These are phyloP conservation scores for Syncephalastrum racemosum DNA, from an alignment of 371 early-diverging fungal species.

Conservation along the genomic window DNA sequence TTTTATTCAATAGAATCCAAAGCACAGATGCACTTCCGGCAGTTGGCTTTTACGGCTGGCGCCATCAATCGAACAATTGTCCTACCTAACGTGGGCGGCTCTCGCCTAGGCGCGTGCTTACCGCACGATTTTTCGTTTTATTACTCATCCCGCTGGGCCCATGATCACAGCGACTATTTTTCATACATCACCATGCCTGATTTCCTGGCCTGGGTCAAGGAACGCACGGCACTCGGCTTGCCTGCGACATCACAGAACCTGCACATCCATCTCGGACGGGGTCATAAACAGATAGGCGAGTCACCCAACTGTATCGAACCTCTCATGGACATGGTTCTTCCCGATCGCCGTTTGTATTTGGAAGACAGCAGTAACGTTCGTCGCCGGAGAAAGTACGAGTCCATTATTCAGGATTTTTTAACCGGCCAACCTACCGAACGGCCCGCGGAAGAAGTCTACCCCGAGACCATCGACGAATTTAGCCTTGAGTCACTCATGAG, in stretches of 20 bases:
- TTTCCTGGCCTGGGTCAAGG: slow-evolving; percentile 28
- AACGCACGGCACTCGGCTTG: slow-evolving; percentile 21
- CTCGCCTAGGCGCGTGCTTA: slow-evolving; percentile 35
- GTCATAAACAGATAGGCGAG: slow-evolving; percentile 16
- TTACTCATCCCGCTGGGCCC: slow-evolving; percentile 25
- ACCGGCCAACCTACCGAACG: slow-evolving; percentile 4
- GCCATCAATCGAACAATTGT: slow-evolving; percentile 33
- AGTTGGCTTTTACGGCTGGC: slow-evolving; percentile 33
- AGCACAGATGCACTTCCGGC: slow-evolving; percentile 41
- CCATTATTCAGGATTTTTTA: slow-evolving; percentile 16
- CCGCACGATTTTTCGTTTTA: slow-evolving; percentile 31
- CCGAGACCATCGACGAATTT: background rate
- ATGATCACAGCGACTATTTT: slow-evolving; percentile 20
- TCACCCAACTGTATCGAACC: slow-evolving; percentile 15
- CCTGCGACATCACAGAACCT: slow-evolving; percentile 20
- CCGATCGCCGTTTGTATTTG: slow-evolving; percentile 21
- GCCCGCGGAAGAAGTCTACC: slow-evolving; percentile 1
- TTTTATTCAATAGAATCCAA: slow-evolving; percentile 32
- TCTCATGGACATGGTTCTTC: slow-evolving; percentile 12
- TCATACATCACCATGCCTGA: slow-evolving; percentile 26
- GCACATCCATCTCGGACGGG: slow-evolving; percentile 16
- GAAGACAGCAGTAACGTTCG: slow-evolving; percentile 16
- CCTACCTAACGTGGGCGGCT: slow-evolving; percentile 31
- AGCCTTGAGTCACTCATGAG: background rate
- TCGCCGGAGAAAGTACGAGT: slow-evolving; percentile 10